Evolutionary conservation across 2,329 filamentous ascomycete species (phyloP), one percentile per base, ranked within the genome.

Genomic region (Colletotrichum liriopes): DNA sequence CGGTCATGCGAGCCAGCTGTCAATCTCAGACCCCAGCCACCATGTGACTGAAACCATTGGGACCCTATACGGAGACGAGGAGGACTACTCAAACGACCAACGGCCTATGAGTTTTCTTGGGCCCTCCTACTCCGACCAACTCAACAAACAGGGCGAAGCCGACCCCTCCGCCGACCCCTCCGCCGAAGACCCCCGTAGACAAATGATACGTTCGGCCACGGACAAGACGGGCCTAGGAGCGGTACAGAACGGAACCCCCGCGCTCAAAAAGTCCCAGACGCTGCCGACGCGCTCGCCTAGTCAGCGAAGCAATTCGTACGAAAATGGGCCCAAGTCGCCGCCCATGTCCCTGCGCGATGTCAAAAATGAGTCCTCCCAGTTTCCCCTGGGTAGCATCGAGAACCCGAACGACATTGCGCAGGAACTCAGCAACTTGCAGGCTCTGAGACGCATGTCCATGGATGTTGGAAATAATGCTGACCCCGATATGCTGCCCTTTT

Each of bases 31-130:
- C 83, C 93, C 95, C 73, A 94, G 89, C 84, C 94, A 98, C 84
- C 95, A 98, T 89, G 94, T 98, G 80, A 98, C 95, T 68, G 95
- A 98, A 82, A 93, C 94, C 72, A 97, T 98, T 82, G 94, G 94
- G 64, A 95, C 95, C 77, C 90, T 97, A 83, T 98, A 98, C 83
- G 94, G 93, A 78, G 93, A 94, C 79, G 90, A 91, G 78, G 90
- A 92, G 76, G 90, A 94, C 77, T 88, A 90, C 76, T 89, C 83
- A 2, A 85, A 85, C 71, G 82, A 83, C 67, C 82, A 85, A 51
- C 90, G 93, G 56, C 93, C 93, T 45, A 83, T 95, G 77, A 96
- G 93, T 84, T 96, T 94, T 83, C 87, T 95, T 65, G 78, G 39
- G 59, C 85, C 88, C 52, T 85, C 88, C 37, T 86, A 88, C 73